A percentile compares a stretch with the other conserved stretches of the same genome.
phyloP scores from a whole-genome alignment of 2,329 filamentous ascomycete genomes.

The Coleophoma cylindrospora region DNA sequence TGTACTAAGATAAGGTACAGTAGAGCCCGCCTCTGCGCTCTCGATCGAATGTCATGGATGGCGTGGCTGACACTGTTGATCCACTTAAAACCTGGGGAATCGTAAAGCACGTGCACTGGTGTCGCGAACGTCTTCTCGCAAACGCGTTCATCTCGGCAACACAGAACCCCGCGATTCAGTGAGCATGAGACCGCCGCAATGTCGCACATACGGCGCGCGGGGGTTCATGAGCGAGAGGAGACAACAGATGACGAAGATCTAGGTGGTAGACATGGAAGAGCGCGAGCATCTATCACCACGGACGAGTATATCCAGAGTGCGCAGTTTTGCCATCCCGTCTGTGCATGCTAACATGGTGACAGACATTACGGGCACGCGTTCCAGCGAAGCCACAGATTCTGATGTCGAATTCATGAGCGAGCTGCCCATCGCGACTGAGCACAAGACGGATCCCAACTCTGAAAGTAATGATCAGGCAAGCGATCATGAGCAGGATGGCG shows the following conservation, averaged over 20 bases:
- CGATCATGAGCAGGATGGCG: not conserved
- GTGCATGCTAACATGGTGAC: not conserved
- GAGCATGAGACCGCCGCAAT: conserved; percentile 3
- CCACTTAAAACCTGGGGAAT: too few relatives aligned
- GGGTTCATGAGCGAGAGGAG: conserved; percentile 9
- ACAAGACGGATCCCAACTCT: too few relatives aligned
- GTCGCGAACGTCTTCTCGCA: too few relatives aligned
- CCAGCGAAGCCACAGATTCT: conserved; percentile 12
- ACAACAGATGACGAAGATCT: conserved; percentile 13
- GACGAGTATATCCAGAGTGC: conserved; percentile 22
- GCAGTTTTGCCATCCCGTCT: not conserved
- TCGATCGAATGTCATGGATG: too few relatives aligned
- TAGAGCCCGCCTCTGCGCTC: too few relatives aligned
- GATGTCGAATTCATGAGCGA: conserved; percentile 13
- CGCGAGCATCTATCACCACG: conserved; percentile 1
- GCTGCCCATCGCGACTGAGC: too few relatives aligned
- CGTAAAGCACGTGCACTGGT: too few relatives aligned
- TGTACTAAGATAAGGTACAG: too few relatives aligned
- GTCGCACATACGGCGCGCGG: conserved; percentile 8
- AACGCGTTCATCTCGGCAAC: too few relatives aligned
- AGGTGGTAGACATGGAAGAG: not conserved
- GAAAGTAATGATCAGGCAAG: too few relatives aligned
- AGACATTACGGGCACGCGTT: conserved; percentile 15
- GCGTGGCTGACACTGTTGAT: too few relatives aligned
- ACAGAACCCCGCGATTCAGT: conserved; percentile 1